Conservation (phyloP, 148 eudicot genomes). For the Drosera capensis region DNA sequence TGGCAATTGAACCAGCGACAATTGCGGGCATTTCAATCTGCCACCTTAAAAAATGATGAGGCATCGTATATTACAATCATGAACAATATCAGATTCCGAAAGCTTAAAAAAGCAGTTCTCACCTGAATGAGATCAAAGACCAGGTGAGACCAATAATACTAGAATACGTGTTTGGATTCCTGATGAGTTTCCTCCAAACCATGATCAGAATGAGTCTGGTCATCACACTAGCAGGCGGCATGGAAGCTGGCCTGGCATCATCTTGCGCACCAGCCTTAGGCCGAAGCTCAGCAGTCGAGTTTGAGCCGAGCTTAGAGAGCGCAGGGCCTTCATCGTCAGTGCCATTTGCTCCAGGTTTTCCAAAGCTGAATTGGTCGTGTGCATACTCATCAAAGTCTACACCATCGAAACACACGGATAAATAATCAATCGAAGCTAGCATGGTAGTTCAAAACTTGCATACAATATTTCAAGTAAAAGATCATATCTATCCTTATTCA, state of each 20-base stretch:
- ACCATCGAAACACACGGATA: background rate
- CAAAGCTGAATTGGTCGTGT: slow-evolving; percentile 71
- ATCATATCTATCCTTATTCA: no score
- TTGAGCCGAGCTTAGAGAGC: slow-evolving; percentile 60
- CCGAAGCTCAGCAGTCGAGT: slow-evolving; percentile 61
- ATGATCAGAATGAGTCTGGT: slow-evolving; percentile 64
- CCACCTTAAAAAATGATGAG: no score
- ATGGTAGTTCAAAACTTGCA: no score
- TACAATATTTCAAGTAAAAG: no score
- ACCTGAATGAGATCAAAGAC: slow-evolving; percentile 5
- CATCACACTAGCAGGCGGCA: slow-evolving; percentile 79
- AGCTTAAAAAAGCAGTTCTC: background rate
- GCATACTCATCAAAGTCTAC: slow-evolving; percentile 74
- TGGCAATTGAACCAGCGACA: slow-evolving; percentile 48
- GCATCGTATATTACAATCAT: no score
- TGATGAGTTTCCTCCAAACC: slow-evolving; percentile 18
- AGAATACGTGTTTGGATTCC: slow-evolving; percentile 6
- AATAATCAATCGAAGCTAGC: no score
- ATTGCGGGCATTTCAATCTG: slow-evolving; percentile 59
- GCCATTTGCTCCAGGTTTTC: slow-evolving; percentile 34
- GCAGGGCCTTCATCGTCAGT: slow-evolving; percentile 41
- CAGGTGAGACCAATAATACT: slow-evolving; percentile 3
- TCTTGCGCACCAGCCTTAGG: slow-evolving; percentile 29
- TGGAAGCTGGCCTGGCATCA: slow-evolving; percentile 38
- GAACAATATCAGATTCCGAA: no score